Conservation (phyloP, 1,284 basidiomycete genomes). For the Irpex sp. region DNA sequence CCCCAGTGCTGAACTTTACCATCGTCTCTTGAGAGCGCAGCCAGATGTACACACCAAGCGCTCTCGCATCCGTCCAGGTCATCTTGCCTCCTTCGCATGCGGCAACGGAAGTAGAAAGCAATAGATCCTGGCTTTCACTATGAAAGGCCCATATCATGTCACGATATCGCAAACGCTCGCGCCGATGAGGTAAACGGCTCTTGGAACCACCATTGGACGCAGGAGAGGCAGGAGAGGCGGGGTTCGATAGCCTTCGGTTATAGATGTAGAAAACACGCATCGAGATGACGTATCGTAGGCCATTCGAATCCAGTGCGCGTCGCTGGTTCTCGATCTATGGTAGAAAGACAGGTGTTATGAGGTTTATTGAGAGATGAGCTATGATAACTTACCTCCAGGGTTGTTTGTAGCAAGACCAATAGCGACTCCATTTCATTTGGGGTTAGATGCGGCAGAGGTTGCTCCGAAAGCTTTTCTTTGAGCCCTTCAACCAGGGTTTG, state of each 20-base stretch:
- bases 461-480: constrained; percentile 56
- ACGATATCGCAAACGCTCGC: constrained; percentile 77
- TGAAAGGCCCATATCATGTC: constrained; percentile 96
- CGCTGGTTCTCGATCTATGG: constrained; percentile 79
- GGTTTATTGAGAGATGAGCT: too few relatives aligned
- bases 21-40: constrained; percentile 69
- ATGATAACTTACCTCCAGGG: constrained; percentile 63
- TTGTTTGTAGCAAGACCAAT: constrained; percentile 76
- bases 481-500: constrained; percentile 56
- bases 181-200: constrained; percentile 39
- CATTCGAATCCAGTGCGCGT: constrained; percentile 83
- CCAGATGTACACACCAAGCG: constrained; percentile 88
- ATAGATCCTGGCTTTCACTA: constrained; percentile 84
- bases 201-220: constrained; percentile 24
- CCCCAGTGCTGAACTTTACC: constrained; percentile 40
- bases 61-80: constrained; percentile 82
- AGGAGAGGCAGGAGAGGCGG: constrained; percentile 40
- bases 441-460: constrained; percentile 65
- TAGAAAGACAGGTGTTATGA: too few relatives aligned
- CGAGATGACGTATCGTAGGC: constrained; percentile 84
- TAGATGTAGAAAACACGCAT: constrained; percentile 81
- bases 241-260: constrained; percentile 51
- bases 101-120: constrained; percentile 65
- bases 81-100: constrained; percentile 75
- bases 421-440: constrained; percentile 77